phyloP scores from a whole-genome alignment of 2,329 filamentous ascomycete species.

The Colletotrichum sublineola region DNA sequence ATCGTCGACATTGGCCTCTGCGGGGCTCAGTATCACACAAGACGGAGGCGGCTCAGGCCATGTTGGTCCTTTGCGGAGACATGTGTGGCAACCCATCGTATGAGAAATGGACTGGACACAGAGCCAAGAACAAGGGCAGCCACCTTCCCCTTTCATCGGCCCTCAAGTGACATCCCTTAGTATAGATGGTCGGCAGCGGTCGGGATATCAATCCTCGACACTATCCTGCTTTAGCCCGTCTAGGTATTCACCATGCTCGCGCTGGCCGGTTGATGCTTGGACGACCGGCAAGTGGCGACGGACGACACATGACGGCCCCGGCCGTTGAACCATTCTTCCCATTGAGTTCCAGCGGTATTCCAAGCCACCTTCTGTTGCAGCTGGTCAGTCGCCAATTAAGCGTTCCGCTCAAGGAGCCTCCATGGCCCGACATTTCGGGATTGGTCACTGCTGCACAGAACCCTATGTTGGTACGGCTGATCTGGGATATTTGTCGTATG shows the following conservation, averaged over 20 bases:
- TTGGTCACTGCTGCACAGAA: constrained; percentile 1
- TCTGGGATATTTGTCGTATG: constrained; percentile 10
- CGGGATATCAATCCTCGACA: constrained; percentile 17
- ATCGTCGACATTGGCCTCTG: constrained; percentile 37
- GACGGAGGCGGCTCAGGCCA: constrained; percentile 39
- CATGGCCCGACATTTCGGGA: not conserved
- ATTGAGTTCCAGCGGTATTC: constrained; percentile 13
- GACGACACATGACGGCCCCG: not conserved
- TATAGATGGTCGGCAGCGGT: constrained; percentile 24
- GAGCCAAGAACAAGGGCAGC: constrained; percentile 28
- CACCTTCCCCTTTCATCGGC: constrained; percentile 41
- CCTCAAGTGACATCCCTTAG: constrained; percentile 40
- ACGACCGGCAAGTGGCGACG: not conserved
- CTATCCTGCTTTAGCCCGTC: constrained; percentile 9
- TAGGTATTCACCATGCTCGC: not conserved
- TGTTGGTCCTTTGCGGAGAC: constrained; percentile 19
- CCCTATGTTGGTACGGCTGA: constrained; percentile 5
- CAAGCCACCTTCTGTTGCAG: constrained; percentile 23
- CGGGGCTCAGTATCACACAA: constrained; percentile 34
- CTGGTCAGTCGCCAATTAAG: not conserved
- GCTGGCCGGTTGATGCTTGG: constrained; percentile 15
- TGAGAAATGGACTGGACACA: constrained; percentile 28
- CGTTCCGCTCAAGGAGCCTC: not conserved
- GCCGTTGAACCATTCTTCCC: not conserved
- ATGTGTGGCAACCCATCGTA: constrained; percentile 26